A percentile compares a stretch with the other conserved stretches of the same genome.
phyloP scores from a whole-genome alignment of 306 rosid species.

The Cicer arietinum region DNA sequence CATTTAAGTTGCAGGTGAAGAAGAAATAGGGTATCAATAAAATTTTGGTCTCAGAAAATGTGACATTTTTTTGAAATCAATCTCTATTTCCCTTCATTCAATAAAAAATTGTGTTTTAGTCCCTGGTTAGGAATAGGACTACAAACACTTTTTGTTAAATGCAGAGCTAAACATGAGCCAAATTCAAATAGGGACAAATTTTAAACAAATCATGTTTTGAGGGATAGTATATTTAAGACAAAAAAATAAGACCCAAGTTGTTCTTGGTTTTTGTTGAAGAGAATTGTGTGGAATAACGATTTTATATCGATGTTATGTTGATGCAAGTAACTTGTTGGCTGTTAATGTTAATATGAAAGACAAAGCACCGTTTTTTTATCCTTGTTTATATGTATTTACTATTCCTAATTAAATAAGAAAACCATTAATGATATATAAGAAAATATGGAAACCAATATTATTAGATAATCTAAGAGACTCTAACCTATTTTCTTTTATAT shows the following conservation, averaged over 20 bases:
- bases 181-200: neutral
- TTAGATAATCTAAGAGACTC: neutral
- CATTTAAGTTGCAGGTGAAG: no score
- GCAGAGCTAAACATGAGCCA: neutral
- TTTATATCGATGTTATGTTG: slow-evolving; percentile 5
- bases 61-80: neutral
- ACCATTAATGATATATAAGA: neutral
- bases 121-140: neutral
- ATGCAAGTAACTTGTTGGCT: neutral
- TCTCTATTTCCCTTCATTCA: slow-evolving; percentile 2
- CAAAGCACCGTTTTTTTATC: slow-evolving; percentile 6
- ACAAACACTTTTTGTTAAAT: neutral
- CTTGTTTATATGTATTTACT: slow-evolving; percentile 8
- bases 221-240: neutral
- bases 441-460: slow-evolving; percentile 3
- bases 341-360: neutral
- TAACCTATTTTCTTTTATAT: neutral
- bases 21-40: no score
- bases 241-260: slow-evolving; percentile 29
- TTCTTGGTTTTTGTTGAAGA: slow-evolving; percentile 39
- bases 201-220: neutral
- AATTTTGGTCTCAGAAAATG: no score
- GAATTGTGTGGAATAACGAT: neutral
- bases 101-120: neutral
- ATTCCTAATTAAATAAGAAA: slow-evolving; percentile 16